Evolutionary conservation across 1,284 basidiomycete species (phyloP).

Genomic region (Ceratobasidium sp.): DNA sequence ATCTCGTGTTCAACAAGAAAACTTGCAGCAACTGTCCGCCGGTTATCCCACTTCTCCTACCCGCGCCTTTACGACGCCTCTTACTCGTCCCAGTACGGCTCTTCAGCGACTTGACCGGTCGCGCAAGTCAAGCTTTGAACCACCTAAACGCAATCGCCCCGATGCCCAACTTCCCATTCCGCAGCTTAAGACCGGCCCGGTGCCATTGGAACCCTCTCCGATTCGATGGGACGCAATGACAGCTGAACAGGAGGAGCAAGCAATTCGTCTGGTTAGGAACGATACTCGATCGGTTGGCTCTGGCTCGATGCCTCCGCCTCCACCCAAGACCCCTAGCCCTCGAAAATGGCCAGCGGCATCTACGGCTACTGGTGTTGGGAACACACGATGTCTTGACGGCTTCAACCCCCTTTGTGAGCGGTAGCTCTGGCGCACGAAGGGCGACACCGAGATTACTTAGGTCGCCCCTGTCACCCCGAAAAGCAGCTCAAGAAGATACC

Average conservation of each 20-base stretch:
- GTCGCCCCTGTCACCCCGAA: constrained; percentile 6
- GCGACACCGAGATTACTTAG: constrained; percentile 4
- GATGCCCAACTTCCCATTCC: constrained; percentile 13
- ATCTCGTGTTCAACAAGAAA: not conserved
- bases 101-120: constrained; percentile 16
- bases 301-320: not conserved
- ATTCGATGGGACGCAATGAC: constrained; percentile 15
- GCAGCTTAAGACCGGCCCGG: not conserved
- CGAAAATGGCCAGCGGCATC: not conserved
- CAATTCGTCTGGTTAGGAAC: not conserved
- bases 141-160: constrained; percentile 9
- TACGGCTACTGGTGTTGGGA: not conserved
- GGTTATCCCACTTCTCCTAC: not conserved
- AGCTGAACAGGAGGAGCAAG: constrained; percentile 23
- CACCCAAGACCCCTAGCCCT: not conserved
- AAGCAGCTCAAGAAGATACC: not conserved
- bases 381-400: constrained; percentile 16
- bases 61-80: not conserved
- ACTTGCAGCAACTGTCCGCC: not conserved
- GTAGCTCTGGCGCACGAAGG: not conserved
- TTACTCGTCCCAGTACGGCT: not conserved
- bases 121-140: constrained; percentile 12
- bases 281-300: no score
- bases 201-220: not conserved
- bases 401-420: constrained; percentile 28